phyloP scores from a whole-genome alignment of 225 moss, liverwort and hornwort species.

The Marchantia paleacea region DNA sequence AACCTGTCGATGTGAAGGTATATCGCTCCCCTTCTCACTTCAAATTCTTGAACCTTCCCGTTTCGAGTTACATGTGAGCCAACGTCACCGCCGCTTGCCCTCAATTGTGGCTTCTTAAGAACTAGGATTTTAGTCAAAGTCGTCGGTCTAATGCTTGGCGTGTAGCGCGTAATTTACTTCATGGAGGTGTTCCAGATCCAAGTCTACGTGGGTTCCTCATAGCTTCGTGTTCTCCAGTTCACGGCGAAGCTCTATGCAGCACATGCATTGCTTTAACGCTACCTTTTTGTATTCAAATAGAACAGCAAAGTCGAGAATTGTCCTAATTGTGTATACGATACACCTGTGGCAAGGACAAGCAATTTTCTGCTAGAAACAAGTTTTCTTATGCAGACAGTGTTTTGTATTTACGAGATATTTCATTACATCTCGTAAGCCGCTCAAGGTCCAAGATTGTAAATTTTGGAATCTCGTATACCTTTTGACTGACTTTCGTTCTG shows the following conservation, averaged over 20 bases:
- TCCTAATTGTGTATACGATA: neutral
- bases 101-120: neutral
- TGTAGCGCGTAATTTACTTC: neutral
- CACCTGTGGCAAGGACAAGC: too few species aligned
- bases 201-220: neutral
- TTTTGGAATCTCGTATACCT: neutral
- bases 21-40: neutral
- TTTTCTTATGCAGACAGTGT: neutral
- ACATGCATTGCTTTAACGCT: neutral
- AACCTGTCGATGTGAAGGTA: slow-evolving; percentile 79
- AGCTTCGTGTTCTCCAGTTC: neutral
- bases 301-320: neutral
- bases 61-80: neutral
- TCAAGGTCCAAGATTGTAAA: neutral
- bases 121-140: neutral
- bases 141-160: too few species aligned
- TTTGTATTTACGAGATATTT: neutral
- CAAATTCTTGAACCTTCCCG: neutral
- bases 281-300: neutral
- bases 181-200: neutral
- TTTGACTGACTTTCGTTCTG: too few species aligned
- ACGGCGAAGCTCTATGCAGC: neutral
- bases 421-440: neutral
- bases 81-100: neutral
- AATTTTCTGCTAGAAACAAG: neutral